Percentiles rank a stretch among this genome's conserved stretches.
These are phyloP conservation scores for Apophysomyces trapeziformis DNA, from an alignment of 371 early-diverging fungal species.

Conservation along the genomic window DNA sequence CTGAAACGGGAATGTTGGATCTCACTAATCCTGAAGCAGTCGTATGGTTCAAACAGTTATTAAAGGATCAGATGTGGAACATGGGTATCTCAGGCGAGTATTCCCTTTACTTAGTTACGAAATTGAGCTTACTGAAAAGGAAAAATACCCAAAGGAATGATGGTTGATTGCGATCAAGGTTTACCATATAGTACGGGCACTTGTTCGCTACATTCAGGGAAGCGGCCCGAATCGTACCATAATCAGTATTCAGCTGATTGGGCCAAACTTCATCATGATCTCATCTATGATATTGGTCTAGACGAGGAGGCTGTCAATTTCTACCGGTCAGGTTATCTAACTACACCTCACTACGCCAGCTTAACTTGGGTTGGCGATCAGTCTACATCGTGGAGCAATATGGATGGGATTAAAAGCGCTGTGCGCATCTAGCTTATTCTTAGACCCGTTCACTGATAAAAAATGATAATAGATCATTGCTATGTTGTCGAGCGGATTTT, in stretches of 20 bases:
- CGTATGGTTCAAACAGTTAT: slow-evolving; percentile 45
- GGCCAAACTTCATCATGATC: slow-evolving; percentile 34
- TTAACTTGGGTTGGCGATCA: slow-evolving; percentile 52
- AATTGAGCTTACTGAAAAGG: background rate
- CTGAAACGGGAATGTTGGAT: slow-evolving; percentile 45
- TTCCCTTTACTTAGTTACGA: background rate
- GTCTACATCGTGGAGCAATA: slow-evolving; percentile 44
- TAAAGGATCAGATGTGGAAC: slow-evolving; percentile 40
- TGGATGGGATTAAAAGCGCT: slow-evolving; percentile 51
- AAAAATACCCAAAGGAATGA: slow-evolving; percentile 18
- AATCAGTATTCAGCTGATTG: slow-evolving; percentile 45
- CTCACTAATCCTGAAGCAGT: slow-evolving; percentile 47
- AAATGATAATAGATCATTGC: slow-evolving; percentile 25
- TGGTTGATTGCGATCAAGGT: slow-evolving; percentile 46
- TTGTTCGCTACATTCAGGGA: background rate
- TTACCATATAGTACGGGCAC: slow-evolving; percentile 29
- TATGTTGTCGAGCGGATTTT: slow-evolving; percentile 54
- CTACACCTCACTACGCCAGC: slow-evolving; percentile 38
- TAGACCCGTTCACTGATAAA: background rate
- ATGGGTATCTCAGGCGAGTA: slow-evolving; percentile 38
- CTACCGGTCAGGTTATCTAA: slow-evolving; percentile 36
- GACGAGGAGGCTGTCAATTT: slow-evolving; percentile 39
- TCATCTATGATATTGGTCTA: slow-evolving; percentile 30
- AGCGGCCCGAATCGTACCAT: slow-evolving; percentile 26
- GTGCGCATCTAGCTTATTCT: slow-evolving; percentile 24